Percentiles rank a stretch among this genome's conserved stretches.
Evolutionary conservation across 129 eudicot species (phyloP).

Genomic region (carrot (Daucus carota)): DNA sequence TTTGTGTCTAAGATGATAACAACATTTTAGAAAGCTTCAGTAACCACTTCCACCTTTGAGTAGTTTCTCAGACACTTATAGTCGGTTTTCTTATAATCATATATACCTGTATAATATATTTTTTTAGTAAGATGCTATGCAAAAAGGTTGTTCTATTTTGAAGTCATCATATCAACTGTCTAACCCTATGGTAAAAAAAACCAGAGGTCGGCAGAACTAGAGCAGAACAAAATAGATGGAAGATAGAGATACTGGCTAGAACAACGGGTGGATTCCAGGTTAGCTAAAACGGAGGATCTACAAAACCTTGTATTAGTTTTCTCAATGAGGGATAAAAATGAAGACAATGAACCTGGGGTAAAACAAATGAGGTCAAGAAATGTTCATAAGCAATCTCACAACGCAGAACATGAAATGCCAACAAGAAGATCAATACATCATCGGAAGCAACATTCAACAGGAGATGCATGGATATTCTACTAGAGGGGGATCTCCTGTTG

Average conservation of each 20-base stretch:
- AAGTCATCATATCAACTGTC: not conserved
- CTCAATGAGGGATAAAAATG: no score
- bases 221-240: constrained; percentile 42
- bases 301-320: no score
- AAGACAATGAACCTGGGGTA: no score
- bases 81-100: no score
- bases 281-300: constrained; percentile 47
- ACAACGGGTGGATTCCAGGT: constrained; percentile 65
- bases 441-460: constrained; percentile 56
- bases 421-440: constrained; percentile 40
- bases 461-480: constrained; percentile 39
- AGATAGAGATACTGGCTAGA: constrained; percentile 70
- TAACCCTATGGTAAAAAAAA: not conserved
- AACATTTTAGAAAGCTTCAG: no score
- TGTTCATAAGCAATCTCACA: no score
- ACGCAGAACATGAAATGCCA: constrained; percentile 26
- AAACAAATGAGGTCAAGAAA: no score
- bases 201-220: constrained; percentile 71
- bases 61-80: not conserved
- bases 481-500: constrained; percentile 39
- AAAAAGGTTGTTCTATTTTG: not conserved
- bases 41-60: not conserved
- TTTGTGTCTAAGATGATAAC: no score
- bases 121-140: not conserved
- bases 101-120: not conserved